Percentiles rank a stretch among this genome's conserved stretches.
Evolutionary conservation across 2,329 filamentous ascomycete species (phyloP).

Genomic region (Arachnomyces sp.): DNA sequence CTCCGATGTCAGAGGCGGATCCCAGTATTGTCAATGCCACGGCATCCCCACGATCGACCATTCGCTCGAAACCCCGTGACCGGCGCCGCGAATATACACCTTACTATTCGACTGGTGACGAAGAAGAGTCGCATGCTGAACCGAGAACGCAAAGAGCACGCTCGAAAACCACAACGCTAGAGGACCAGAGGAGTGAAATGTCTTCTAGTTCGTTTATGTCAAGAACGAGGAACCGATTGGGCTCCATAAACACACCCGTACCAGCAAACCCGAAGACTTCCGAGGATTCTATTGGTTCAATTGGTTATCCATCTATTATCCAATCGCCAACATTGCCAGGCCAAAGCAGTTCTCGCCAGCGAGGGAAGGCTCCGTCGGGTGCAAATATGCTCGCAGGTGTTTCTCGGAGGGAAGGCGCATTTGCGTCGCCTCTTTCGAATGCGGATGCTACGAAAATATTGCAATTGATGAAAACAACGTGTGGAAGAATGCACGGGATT

Average conservation of each 20-base stretch:
- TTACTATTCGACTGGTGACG: slow-evolving; percentile 25
- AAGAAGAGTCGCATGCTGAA: slow-evolving; percentile 27
- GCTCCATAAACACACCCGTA: slow-evolving; percentile 30
- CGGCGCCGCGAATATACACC: slow-evolving; percentile 23
- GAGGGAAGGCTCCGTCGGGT: slow-evolving; percentile 26
- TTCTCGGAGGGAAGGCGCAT: slow-evolving; percentile 20
- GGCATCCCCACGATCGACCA: slow-evolving; percentile 30
- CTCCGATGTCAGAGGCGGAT: slow-evolving; percentile 32
- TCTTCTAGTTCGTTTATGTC: slow-evolving; percentile 25
- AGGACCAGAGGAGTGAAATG: slow-evolving; percentile 35
- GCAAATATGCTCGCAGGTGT: slow-evolving; percentile 20
- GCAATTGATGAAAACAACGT: slow-evolving; percentile 46
- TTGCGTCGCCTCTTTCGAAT: slow-evolving; percentile 32
- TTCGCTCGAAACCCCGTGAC: slow-evolving; percentile 27
- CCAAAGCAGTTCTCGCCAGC: slow-evolving; percentile 26
- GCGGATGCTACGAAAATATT: slow-evolving; percentile 42
- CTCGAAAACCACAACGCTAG: slow-evolving; percentile 35
- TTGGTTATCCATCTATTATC: slow-evolving; percentile 42
- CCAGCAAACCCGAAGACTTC: slow-evolving; percentile 26
- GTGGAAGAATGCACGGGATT: slow-evolving; percentile 46
- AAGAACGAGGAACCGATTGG: slow-evolving; percentile 29
- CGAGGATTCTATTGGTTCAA: slow-evolving; percentile 35
- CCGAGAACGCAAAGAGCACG: slow-evolving; percentile 28
- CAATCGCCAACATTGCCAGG: slow-evolving; percentile 32
- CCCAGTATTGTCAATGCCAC: slow-evolving; percentile 23